Evolutionary conservation across 768 basidiomycete genomes (phyloP), one percentile per base, ranked within the genome.

Genomic region (Fomitopsis pulvina): DNA sequence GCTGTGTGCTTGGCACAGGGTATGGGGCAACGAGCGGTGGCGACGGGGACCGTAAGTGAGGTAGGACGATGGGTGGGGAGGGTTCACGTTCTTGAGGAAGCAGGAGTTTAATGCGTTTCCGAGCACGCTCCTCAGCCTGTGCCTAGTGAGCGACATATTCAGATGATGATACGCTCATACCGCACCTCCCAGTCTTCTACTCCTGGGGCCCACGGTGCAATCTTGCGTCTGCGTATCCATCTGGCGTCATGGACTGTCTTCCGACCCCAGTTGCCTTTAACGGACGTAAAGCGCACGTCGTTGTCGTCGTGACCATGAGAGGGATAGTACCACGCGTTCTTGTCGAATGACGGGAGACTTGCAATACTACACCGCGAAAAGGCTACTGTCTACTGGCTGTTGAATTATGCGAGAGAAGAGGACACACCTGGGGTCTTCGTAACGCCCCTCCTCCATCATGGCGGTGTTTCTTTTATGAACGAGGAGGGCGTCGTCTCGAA

Each of bases 161-260:
- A n/a, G n/a, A n/a, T 52, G 12, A 20, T 3, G 9, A 57, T 41
- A 22, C 3, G 46, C 21, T 28, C 24, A 40, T 14, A 14, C 61
- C 74, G 54, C 60, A 87, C 90, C 80, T 92, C 88, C 84, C 87
- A 90, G 51, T 92, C 88, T 29, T 88, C 88, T 71, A 82, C 79
- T 42, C 78, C 77, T 20, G 90, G 88, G 25, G 87, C 88, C 91
- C 91, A 93, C 12, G 83, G 72, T 25, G 80, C 78, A 52, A 91
- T 80, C 67, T 93, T 92, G 41, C 90, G 87, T 62, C 75, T 78
- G 16, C 89, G 79, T 43, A 87, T 75, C 89, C 89, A 92, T 61
- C 89, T 75, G 18, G 87, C 80, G n/a, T 81, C 83, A 62, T 80
- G 81, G 51, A 74, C 66, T 9, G 75, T 77, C 68, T 93, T 93